Conservation (phyloP, 225 moss, liverwort and hornwort genomes). For the Antitrichia curtipendula region DNA sequence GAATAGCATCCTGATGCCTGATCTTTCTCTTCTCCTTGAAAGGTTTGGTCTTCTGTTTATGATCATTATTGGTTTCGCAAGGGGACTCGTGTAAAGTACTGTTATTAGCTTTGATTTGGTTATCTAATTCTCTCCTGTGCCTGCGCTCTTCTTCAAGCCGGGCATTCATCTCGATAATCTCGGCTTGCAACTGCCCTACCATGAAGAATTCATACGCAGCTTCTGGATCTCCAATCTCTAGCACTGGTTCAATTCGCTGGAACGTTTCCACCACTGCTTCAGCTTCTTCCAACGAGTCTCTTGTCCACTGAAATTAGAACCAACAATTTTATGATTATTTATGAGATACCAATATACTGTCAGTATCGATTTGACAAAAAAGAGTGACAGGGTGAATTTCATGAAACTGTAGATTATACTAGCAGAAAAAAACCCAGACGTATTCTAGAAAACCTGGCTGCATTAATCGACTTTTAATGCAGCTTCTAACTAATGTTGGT, state of each 20-base stretch:
- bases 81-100: background rate
- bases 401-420: background rate
- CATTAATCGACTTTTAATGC: background rate
- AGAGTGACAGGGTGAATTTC: background rate
- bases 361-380: background rate
- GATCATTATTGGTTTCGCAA: background rate
- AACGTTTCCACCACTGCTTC: slow-evolving; percentile 8
- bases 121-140: slow-evolving; percentile 2
- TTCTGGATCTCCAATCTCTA: slow-evolving; percentile 4
- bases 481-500: background rate
- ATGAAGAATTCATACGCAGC: slow-evolving; percentile 1
- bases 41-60: background rate
- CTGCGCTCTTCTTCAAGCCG: slow-evolving; percentile 15
- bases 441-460: background rate
- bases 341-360: background rate
- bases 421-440: background rate
- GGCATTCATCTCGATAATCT: slow-evolving; percentile 9
- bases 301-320: slow-evolving; percentile 17
- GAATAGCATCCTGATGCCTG: slow-evolving; percentile 28
- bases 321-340: background rate
- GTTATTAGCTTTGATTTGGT: background rate
- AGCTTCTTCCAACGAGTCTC: slow-evolving; percentile 25
- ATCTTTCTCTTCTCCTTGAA: background rate
- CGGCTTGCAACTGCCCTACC: slow-evolving; percentile 12
- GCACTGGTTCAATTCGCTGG: background rate